A percentile compares a stretch with the other conserved stretches of the same genome.
Conservation (phyloP, 768 basidiomycete genomes). For the Cyclocybe aegerita region DNA sequence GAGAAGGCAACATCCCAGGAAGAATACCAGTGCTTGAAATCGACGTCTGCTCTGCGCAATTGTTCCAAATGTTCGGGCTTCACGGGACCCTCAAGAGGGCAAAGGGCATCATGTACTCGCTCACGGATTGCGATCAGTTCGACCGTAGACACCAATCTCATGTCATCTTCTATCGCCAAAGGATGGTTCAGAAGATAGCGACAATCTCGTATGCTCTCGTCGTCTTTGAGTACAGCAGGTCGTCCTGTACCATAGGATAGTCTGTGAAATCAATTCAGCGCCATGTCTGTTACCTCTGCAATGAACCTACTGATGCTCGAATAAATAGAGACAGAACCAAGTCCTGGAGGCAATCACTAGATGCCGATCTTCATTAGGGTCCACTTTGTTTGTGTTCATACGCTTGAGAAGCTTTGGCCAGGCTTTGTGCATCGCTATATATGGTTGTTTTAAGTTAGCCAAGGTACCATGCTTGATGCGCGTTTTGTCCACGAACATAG, state of each 20-base stretch:
- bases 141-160: constrained; percentile 92
- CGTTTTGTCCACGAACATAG: constrained; percentile 59
- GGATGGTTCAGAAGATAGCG: constrained; percentile 83
- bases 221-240: constrained; percentile 89
- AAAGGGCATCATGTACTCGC: constrained; percentile 77
- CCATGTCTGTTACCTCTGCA: too few species aligned
- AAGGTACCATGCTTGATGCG: neutral
- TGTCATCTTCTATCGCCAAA: constrained; percentile 87
- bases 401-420: constrained; percentile 81
- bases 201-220: constrained; percentile 86
- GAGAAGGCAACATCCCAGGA: constrained; percentile 81
- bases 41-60: constrained; percentile 69
- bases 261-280: constrained; percentile 36
- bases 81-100: constrained; percentile 77
- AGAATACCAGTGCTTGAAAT: constrained; percentile 82
- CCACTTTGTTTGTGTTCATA: constrained; percentile 68
- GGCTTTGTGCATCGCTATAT: constrained; percentile 82
- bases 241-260: constrained; percentile 94
- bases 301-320: neutral
- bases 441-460: neutral
- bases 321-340: constrained; percentile 42
- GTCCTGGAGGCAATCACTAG: constrained; percentile 81
- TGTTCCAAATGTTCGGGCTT: constrained; percentile 67
- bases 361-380: constrained; percentile 65
- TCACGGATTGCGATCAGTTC: constrained; percentile 91